Evolutionary conservation across 2,329 filamentous ascomycete species (phyloP), one percentile per base, ranked within the genome.

Genomic region (Epichloe brachyelytri): DNA sequence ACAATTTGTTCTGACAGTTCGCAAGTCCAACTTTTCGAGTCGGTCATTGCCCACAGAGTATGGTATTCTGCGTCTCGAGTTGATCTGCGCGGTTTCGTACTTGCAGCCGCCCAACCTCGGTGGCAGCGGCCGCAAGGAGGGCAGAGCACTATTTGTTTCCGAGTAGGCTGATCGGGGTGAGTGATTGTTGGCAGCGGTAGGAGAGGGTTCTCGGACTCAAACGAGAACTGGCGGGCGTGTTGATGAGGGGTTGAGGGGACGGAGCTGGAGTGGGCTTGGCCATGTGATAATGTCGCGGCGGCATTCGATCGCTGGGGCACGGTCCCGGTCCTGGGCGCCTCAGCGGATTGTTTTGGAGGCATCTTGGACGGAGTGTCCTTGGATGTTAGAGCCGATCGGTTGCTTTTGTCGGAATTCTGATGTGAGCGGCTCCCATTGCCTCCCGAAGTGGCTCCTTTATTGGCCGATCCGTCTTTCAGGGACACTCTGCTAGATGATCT

Each of bases 161-260:
- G 89, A 95, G 60, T 91, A 90, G 17, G 86, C 87, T 4, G 91
- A 96, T 53, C 86, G 83, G 39, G 91, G 93, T 14, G 91, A 96
- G 59, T 90, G 87, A 66, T 83, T 88, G 57, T 80, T 82, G 46
- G 80, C 75, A 49, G 83, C 81, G 59, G 79, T 85, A 38, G 91
- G 90, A 15, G 90, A 96, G 10, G 88, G 90, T 55, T 80, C 78
- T 55, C 77, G 79, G 89, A 93, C 63, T 82, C 81, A 60, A 86
- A 86, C 2, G 85, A 85, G 62, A 93, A 85, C 60, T 90, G 84
- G 53, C 88, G 82, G 57, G 89, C 81, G 68, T 87, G 85, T 65
- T 96, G 90, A 62, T 91, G 87, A 8, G 91, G 93, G 3, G 91
- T 97, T 1, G 91, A 94, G 1, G 91, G 91, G 46, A 96, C 87